A percentile compares a stretch with the other conserved stretches of the same genome.
Evolutionary conservation across 2,329 filamentous ascomycete genomes (phyloP).

Genomic region (Fonsecaea nubica): DNA sequence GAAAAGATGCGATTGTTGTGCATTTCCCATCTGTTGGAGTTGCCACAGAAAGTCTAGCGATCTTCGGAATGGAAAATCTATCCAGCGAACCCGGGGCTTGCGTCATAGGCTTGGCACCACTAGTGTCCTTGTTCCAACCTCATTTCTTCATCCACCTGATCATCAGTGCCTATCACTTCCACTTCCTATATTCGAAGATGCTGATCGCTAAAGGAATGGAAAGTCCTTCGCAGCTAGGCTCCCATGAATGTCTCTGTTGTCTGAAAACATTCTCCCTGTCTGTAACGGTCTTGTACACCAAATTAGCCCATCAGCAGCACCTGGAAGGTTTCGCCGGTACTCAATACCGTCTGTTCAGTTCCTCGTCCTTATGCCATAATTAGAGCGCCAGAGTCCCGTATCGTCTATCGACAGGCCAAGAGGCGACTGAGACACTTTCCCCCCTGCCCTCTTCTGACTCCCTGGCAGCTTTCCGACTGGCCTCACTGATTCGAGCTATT

Average conservation of each 20-base stretch:
- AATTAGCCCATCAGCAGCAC: neutral
- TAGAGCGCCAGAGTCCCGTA: constrained; percentile 4
- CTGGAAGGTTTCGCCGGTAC: neutral
- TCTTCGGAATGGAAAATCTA: constrained; percentile 21
- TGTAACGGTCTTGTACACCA: neutral
- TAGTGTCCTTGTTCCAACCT: constrained; percentile 32
- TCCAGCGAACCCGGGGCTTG: neutral
- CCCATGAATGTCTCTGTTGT: neutral
- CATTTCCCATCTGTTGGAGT: constrained; percentile 8
- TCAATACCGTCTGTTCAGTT: neutral
- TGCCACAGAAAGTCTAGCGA: constrained; percentile 4
- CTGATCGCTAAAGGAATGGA: constrained; percentile 2
- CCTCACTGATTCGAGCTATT: neutral
- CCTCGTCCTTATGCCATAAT: constrained; percentile 5
- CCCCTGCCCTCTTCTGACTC: neutral
- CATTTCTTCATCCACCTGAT: constrained; percentile 13
- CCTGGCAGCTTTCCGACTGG: constrained; percentile 15
- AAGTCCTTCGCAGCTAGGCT: neutral
- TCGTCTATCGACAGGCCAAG: neutral
- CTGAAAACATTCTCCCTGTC: neutral
- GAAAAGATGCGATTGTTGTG: constrained; percentile 19
- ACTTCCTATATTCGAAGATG: constrained; percentile 1
- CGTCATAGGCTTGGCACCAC: constrained; percentile 22
- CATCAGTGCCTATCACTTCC: constrained; percentile 4
- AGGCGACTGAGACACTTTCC: constrained; percentile 9